Evolutionary conservation across 805 yeast species (phyloP), one percentile per base, ranked within the genome.

Genomic region (Candida pseudoglaebosa): DNA sequence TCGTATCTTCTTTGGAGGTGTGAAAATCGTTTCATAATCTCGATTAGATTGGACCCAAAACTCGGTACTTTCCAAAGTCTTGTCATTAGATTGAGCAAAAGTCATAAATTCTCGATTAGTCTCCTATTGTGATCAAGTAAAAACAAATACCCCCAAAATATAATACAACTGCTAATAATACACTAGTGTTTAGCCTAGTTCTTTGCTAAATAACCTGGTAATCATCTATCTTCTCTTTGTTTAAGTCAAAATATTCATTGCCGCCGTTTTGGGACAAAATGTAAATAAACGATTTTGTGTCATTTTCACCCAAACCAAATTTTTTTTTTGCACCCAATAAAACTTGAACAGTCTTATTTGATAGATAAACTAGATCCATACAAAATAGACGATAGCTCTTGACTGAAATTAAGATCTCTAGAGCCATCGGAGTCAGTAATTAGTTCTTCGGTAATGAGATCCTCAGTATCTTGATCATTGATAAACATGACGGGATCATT

Each of bases 391-490:
- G 55, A 45, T 32, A 56, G 42, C 32, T 56, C 57, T 18, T 49
- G 54, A n/a, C 47, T 45, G 34, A 57, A 53, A 35, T 51, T 46
- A 13, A 32, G 31, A 24, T 49, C 49, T 8, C 26, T 37, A 8
- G 41, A 26, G 4, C 38, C 44, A 2, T 28, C 24, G 5, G 33
- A 28, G 18, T 34, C 47, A 20, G 37, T 38, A 17, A 57, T 47
- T 15, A 57, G 43, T 14, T 57, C 62, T 28, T 52, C 52, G 1
- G 59, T 53, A 12, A 54, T 34, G 32, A 39, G 40, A 16, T 44
- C 48, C 28, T 45, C 43, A 2, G 44, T 37, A 12, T 47, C 42
- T 19, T 24, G 36, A 17, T 43, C 41, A 14, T 34, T 38, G 21
- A 46, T 34, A 31, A 48, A 41, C 19, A 48, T 13, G 14, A 55